phyloP scores from a whole-genome alignment of 352 stramenopile genomes.

The Globisporangium irregulare region DNA sequence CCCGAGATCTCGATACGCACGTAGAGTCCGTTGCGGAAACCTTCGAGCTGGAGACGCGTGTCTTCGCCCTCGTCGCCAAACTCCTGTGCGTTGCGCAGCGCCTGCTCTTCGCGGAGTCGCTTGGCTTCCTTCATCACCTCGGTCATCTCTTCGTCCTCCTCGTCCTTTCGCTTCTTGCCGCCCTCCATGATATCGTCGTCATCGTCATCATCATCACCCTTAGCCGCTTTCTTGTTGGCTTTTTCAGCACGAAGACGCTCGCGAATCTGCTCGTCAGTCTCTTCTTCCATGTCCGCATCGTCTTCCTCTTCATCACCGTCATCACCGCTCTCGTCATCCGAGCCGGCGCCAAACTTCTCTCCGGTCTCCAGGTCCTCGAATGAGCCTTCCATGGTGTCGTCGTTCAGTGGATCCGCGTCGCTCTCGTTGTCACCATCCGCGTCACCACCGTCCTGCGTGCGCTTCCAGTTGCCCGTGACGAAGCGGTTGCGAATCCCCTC shows the following conservation, averaged over 20 bases:
- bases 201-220: constrained; percentile 41
- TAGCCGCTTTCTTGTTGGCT: constrained; percentile 84
- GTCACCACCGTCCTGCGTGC: constrained; percentile 38
- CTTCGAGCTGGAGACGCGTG: constrained; percentile 91
- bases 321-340: constrained; percentile 25
- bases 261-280: constrained; percentile 81
- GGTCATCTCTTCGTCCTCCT: constrained; percentile 85
- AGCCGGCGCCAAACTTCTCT: constrained; percentile 54
- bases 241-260: constrained; percentile 89
- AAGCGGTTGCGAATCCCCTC: constrained; percentile 92
- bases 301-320: constrained; percentile 29
- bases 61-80: constrained; percentile 95
- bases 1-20: constrained; percentile 96
- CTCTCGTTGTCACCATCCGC: constrained; percentile 21
- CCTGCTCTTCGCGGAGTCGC: constrained; percentile 76
- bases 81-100: constrained; percentile 89
- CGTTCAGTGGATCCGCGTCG: constrained; percentile 64
- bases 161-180: constrained; percentile 33
- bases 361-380: constrained; percentile 98
- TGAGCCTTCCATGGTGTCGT: constrained; percentile 92
- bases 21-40: constrained; percentile 96
- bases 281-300: constrained; percentile 33
- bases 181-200: constrained; percentile 29
- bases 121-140: constrained; percentile 86
- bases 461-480: constrained; percentile 96